These are phyloP conservation scores for Pleurotus pulmonarius DNA, from an alignment of 768 basidiomycete species.

Conservation along the genomic window DNA sequence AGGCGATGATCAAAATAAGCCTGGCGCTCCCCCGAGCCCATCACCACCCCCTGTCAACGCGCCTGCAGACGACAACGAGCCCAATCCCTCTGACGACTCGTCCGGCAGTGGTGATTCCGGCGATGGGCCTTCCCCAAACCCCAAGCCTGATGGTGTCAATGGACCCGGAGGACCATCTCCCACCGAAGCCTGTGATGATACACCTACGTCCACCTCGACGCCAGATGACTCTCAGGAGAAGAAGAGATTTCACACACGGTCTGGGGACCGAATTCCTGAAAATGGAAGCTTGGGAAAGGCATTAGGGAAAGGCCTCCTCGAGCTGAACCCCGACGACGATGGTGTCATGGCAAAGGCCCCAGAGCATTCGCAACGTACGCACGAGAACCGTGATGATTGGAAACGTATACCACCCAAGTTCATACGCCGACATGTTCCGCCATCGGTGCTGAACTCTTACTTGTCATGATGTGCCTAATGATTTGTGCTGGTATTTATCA, in stretches of 20 bases:
- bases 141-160: too few species aligned
- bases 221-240: neutral
- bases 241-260: too few species aligned
- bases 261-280: neutral
- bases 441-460: neutral
- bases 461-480: neutral
- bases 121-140: neutral
- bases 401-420: conserved; percentile 7
- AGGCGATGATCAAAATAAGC: neutral
- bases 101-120: neutral
- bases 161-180: neutral
- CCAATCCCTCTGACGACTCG: neutral
- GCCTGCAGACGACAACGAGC: neutral
- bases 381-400: neutral
- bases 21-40: neutral
- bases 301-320: neutral
- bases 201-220: neutral
- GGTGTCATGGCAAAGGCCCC: neutral
- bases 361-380: neutral
- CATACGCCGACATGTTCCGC: conserved; percentile 1
- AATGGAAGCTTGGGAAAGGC: neutral
- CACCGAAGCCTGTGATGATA: neutral
- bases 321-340: neutral
- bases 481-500: too few species aligned
- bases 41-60: neutral